These are phyloP conservation scores for Leccinum variabile DNA, from an alignment of 1,284 basidiomycete species.

Conservation along the genomic window DNA sequence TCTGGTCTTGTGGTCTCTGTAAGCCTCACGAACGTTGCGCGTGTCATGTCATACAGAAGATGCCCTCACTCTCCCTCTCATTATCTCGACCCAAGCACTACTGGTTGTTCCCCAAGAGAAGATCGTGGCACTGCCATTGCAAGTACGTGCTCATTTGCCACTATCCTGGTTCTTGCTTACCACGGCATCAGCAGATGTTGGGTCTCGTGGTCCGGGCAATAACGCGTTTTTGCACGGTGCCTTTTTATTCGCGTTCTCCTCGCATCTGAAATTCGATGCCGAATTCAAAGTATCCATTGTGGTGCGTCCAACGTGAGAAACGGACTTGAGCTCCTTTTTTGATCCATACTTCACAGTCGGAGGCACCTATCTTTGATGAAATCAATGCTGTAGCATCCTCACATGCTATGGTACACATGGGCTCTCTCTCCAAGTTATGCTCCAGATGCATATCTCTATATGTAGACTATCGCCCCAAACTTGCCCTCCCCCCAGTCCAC, in stretches of 20 bases:
- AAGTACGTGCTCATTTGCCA: slow-evolving; percentile 31
- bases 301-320: slow-evolving; percentile 25
- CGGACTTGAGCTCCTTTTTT: background rate
- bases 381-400: slow-evolving; percentile 43
- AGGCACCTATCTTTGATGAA: slow-evolving; percentile 36
- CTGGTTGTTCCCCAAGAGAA: slow-evolving; percentile 51
- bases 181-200: slow-evolving; percentile 35
- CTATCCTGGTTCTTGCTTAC: slow-evolving; percentile 14
- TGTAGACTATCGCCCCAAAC: slow-evolving; percentile 45
- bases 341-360: slow-evolving; percentile 13
- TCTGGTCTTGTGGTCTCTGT: slow-evolving; percentile 69
- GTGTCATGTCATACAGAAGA: slow-evolving; percentile 25
- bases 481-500: slow-evolving; percentile 47
- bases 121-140: slow-evolving; percentile 60
- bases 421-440: slow-evolving; percentile 51
- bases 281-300: slow-evolving; percentile 37
- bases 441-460: slow-evolving; percentile 49
- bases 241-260: slow-evolving; percentile 44
- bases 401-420: slow-evolving; percentile 48
- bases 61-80: slow-evolving; percentile 40
- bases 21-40: slow-evolving; percentile 19
- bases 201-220: slow-evolving; percentile 50
- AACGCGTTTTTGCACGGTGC: slow-evolving; percentile 50
- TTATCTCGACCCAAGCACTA: slow-evolving; percentile 58
- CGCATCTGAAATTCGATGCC: slow-evolving; percentile 31